These are phyloP conservation scores for Cryphonectria radicalis DNA, from an alignment of 2,329 filamentous ascomycete species.

Conservation along the genomic window DNA sequence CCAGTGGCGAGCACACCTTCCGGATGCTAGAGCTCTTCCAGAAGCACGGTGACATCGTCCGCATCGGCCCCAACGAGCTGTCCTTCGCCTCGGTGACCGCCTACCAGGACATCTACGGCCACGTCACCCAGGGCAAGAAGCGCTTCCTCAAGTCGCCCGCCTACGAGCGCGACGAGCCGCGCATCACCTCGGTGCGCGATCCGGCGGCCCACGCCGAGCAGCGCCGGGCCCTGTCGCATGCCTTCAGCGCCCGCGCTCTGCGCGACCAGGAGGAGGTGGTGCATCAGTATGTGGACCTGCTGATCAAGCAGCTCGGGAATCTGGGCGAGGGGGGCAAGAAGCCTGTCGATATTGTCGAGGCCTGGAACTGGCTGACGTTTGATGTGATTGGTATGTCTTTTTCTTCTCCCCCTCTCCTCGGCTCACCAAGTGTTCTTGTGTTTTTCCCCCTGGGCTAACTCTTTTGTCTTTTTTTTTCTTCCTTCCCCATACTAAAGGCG, in stretches of 20 bases:
- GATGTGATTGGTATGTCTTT: conserved; percentile 37
- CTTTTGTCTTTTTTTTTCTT: background rate
- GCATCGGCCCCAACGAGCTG: conserved; percentile 21
- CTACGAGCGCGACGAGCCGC: conserved; percentile 36
- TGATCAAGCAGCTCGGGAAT: conserved; percentile 35
- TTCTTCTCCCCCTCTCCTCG: too few species aligned
- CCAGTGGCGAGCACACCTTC: conserved; percentile 17
- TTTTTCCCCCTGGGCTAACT: background rate
- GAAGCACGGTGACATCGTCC: conserved; percentile 28
- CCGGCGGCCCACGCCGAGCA: conserved; percentile 35
- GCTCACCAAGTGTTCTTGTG: too few species aligned
- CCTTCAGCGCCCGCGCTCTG: conserved; percentile 36
- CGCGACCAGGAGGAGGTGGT: conserved; percentile 38
- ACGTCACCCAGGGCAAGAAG: conserved; percentile 18
- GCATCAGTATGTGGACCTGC: conserved; percentile 37
- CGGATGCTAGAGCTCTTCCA: conserved; percentile 15
- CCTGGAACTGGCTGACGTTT: conserved; percentile 36
- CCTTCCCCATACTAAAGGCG: conserved; percentile 31
- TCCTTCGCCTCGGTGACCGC: conserved; percentile 14
- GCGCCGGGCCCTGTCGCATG: conserved; percentile 35
- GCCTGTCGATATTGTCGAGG: conserved; percentile 33
- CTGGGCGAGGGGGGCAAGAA: conserved; percentile 15
- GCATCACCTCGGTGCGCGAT: conserved; percentile 36
- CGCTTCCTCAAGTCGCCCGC: conserved; percentile 37
- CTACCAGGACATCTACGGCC: conserved; percentile 27